These are phyloP conservation scores for Przewalskia tangutica DNA, from an alignment of 257 asterid species.

Conservation along the genomic window DNA sequence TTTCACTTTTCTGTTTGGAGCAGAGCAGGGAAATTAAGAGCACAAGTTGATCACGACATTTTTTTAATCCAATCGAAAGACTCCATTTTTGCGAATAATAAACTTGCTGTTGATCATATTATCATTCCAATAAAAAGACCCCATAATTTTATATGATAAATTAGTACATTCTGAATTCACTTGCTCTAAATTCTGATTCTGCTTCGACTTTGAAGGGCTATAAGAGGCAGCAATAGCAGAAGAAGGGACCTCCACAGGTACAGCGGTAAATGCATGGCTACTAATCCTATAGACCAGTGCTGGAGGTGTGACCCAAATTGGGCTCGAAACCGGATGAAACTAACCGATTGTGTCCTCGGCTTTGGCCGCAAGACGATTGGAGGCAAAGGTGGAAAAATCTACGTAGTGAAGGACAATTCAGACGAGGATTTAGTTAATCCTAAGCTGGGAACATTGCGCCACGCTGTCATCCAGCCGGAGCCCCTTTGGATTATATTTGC, in stretches of 20 bases:
- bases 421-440: slow-evolving; percentile 46
- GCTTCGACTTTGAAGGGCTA: slow-evolving; percentile 4
- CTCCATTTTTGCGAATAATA: no score
- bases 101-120: no score
- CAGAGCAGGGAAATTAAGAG: not conserved
- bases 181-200: not conserved
- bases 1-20: not conserved
- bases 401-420: slow-evolving; percentile 39
- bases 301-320: slow-evolving; percentile 48
- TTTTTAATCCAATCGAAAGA: not conserved
- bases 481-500: slow-evolving; percentile 53
- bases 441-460: slow-evolving; percentile 41
- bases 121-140: no score
- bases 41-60: not conserved
- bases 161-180: not conserved
- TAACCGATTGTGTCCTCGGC: slow-evolving; percentile 43
- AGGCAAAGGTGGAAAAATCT: slow-evolving; percentile 43
- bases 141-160: not conserved
- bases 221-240: slow-evolving; percentile 15
- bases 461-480: slow-evolving; percentile 37
- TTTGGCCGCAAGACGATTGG: slow-evolving; percentile 46
- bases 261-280: slow-evolving; percentile 33
- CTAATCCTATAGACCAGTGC: slow-evolving; percentile 58
- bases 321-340: slow-evolving; percentile 25
- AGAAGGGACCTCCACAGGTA: slow-evolving; percentile 21